Evolutionary conservation across 352 stramenopile genomes (phyloP), one percentile per base, ranked within the genome.

Genomic region (Thalassiosira livingstoniorum): DNA sequence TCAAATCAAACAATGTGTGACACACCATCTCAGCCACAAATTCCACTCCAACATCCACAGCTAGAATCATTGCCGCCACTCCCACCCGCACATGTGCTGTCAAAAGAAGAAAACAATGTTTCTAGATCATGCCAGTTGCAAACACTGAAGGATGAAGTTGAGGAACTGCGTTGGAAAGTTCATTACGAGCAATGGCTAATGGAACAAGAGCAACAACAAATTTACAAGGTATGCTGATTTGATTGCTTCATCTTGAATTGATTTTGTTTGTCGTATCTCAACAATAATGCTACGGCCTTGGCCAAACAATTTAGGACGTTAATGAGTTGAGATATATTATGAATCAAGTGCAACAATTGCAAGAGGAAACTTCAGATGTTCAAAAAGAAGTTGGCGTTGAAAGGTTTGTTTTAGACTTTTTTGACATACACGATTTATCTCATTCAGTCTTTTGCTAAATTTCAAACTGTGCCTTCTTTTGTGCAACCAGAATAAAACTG

Each of bases 251-350:
- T 54, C 11, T 37, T 67, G n/a, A 51, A 2, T 57, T 67, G 21
- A 23, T 75, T 43, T 58, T 23, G 31, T 47, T 43, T 47, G n/a
- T n/a, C n/a, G n/a, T n/a, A n/a, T n/a, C n/a, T n/a, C n/a, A n/a
- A n/a, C n/a, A n/a, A n/a, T n/a, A n/a, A n/a, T n/a, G n/a, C n/a
- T n/a, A n/a, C n/a, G n/a, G n/a, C n/a, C n/a, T 60, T 51, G 35
- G 13, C 2, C 23, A 43, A 45, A 75, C 37, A 32, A 2, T 32
- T 15, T 54, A 83, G 61, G 75, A 71, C 32, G 51, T 68, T 18
- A 75, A 75, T 47, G 55, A 39, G 2, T 68, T 83, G 35, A 78
- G 42, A 57, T 74, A n/a, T 42, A 69, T 83, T 11, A 75, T 83
- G 25, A 23, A 60, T 47, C 47, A 75, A 70, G 61, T 83, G 25